These are phyloP conservation scores for Candolleomyces aberdarensis DNA, from an alignment of 768 basidiomycete genomes.

Conservation along the genomic window DNA sequence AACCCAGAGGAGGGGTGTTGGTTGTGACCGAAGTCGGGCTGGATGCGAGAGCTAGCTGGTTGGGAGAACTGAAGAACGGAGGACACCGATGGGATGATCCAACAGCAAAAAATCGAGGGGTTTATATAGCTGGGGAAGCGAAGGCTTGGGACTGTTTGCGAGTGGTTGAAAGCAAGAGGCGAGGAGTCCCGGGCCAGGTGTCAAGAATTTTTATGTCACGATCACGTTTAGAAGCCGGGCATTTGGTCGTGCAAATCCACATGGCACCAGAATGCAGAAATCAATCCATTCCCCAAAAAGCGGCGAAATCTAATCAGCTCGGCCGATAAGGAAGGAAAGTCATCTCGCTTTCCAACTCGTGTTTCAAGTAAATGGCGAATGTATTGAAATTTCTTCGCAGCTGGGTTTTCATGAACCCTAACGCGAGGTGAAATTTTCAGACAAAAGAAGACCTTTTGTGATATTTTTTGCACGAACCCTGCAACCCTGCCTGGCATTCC, in stretches of 20 bases:
- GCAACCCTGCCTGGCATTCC: neutral
- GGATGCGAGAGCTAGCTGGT: constrained; percentile 1
- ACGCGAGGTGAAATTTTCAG: too few relatives aligned
- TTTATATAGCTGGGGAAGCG: constrained; percentile 12
- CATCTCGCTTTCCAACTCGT: neutral
- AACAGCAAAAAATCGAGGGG: constrained; percentile 5
- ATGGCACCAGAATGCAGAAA: constrained; percentile 9
- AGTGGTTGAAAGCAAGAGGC: constrained; percentile 8
- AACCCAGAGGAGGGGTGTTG: constrained; percentile 21
- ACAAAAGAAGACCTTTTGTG: neutral
- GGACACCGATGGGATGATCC: too few relatives aligned
- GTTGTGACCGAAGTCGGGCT: constrained; percentile 5
- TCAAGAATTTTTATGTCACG: constrained; percentile 11
- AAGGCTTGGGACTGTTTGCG: constrained; percentile 8
- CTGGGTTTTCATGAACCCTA: neutral
- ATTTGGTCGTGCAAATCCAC: neutral
- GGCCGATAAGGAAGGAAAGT: neutral
- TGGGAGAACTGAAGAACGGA: neutral
- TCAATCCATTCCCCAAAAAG: neutral
- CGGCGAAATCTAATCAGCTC: neutral
- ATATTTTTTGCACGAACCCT: neutral
- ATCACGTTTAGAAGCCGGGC: constrained; percentile 9
- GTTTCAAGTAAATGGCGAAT: neutral
- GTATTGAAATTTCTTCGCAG: neutral
- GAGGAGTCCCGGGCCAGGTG: neutral